Conservation (phyloP, 164 flowering plant genomes). For the Umbellularia californica region DNA sequence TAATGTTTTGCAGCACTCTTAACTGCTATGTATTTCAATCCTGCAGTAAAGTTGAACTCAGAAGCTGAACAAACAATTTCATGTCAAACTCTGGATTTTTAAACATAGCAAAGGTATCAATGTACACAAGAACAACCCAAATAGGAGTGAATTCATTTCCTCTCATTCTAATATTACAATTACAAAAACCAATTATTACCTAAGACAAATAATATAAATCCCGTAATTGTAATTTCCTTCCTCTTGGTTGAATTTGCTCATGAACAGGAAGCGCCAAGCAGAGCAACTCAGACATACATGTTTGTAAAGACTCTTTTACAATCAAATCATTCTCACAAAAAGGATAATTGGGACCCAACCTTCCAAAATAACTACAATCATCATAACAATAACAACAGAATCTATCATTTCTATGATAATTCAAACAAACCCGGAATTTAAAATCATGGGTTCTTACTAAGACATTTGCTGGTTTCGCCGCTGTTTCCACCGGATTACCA, state of each 20-base stretch:
- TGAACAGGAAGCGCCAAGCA: slow-evolving; percentile 17
- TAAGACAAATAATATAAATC: no score
- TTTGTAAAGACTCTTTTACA: background rate
- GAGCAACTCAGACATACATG: slow-evolving; percentile 14
- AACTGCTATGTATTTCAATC: no score
- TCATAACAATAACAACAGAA: background rate
- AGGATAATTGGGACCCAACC: background rate
- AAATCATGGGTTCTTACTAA: slow-evolving; percentile 3
- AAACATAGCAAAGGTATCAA: no score
- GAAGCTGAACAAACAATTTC: no score
- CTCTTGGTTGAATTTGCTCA: slow-evolving; percentile 2
- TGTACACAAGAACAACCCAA: no score
- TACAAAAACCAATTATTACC: no score
- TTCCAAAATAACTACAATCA: background rate
- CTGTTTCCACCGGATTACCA: background rate
- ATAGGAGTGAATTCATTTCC: no score
- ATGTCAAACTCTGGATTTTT: no score
- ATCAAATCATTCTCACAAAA: background rate
- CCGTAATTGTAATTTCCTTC: no score
- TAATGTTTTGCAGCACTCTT: no score
- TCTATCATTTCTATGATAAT: background rate
- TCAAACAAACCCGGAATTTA: background rate
- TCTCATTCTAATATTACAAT: no score
- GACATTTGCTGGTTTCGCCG: background rate
- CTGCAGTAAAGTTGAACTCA: no score